Percentiles rank a stretch among this genome's conserved stretches.
phyloP scores from a whole-genome alignment of 139 green algal genomes.

The Chlorella sp. region DNA sequence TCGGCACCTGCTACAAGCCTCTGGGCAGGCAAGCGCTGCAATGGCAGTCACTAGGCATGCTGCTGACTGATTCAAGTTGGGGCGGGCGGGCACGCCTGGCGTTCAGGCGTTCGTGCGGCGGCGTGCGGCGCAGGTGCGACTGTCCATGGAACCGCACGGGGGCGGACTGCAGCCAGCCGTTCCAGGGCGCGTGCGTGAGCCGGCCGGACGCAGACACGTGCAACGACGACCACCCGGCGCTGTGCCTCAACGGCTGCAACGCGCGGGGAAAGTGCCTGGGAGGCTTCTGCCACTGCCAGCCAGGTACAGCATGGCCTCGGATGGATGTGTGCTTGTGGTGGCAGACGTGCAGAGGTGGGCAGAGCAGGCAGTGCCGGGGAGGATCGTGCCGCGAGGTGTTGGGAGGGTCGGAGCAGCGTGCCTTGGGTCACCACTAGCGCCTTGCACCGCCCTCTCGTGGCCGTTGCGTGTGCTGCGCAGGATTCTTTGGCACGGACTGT shows the following conservation, averaged over 20 bases:
- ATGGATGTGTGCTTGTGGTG: too few relatives aligned
- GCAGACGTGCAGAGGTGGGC: too few relatives aligned
- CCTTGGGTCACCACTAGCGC: too few relatives aligned
- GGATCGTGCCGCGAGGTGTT: too few relatives aligned
- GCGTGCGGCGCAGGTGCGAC: slow-evolving; percentile 13
- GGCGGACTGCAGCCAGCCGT: neutral
- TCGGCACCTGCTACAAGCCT: slow-evolving; percentile 6
- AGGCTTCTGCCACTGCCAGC: slow-evolving; percentile 27
- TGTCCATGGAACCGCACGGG: slow-evolving; percentile 33
- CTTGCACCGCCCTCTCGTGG: too few relatives aligned
- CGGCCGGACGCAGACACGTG: slow-evolving; percentile 23
- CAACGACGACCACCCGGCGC: slow-evolving; percentile 17
- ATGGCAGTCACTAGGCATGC: neutral
- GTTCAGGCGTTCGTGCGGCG: neutral
- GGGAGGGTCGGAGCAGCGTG: too few relatives aligned
- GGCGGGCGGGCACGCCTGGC: neutral
- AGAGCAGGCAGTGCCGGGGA: too few relatives aligned
- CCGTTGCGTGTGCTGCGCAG: slow-evolving; percentile 12
- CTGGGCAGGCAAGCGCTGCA: neutral
- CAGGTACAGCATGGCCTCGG: neutral
- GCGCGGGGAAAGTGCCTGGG: slow-evolving; percentile 11
- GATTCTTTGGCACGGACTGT: slow-evolving; percentile 31
- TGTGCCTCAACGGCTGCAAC: slow-evolving; percentile 27
- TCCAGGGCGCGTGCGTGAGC: slow-evolving; percentile 19
- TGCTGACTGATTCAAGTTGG: neutral